Conservation (phyloP, 2,329 filamentous ascomycete species). For the Neocatenulostroma microsporum region DNA sequence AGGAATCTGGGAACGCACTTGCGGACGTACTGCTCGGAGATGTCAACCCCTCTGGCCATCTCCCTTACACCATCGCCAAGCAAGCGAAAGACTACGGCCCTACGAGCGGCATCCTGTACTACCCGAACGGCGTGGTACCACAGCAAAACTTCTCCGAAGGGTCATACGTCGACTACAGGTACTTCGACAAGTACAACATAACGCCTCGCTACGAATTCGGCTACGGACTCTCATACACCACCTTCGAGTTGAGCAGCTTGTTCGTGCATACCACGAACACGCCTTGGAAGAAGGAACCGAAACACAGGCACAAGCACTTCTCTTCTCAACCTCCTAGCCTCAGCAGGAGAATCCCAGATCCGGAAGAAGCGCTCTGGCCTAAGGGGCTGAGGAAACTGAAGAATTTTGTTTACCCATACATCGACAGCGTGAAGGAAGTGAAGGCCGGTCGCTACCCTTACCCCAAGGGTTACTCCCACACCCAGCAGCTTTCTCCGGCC, state of each 20-base stretch:
- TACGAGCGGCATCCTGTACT: constrained; percentile 60
- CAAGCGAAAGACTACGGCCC: constrained; percentile 67
- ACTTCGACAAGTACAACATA: constrained; percentile 71
- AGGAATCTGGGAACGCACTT: constrained; percentile 78
- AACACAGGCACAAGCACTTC: not conserved
- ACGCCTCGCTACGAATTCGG: constrained; percentile 79
- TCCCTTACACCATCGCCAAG: constrained; percentile 82
- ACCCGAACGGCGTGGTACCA: constrained; percentile 60
- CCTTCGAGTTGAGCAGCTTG: constrained; percentile 55
- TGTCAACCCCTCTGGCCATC: constrained; percentile 67
- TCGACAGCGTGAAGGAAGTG: constrained; percentile 45
- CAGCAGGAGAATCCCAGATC: constrained; percentile 47
- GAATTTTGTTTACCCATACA: constrained; percentile 69
- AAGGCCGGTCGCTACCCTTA: constrained; percentile 40
- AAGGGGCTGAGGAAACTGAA: constrained; percentile 51
- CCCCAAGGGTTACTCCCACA: constrained; percentile 48
- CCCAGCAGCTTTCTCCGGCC: constrained; percentile 50
- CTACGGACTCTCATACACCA: constrained; percentile 74
- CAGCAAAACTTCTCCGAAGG: constrained; percentile 80
- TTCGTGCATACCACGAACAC: constrained; percentile 32
- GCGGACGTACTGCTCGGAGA: constrained; percentile 72
- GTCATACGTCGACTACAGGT: constrained; percentile 80
- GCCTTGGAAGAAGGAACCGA: constrained; percentile 20
- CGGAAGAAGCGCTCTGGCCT: constrained; percentile 55
- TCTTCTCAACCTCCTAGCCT: no score